Percentiles rank a stretch among this genome's conserved stretches.
These are phyloP conservation scores for Narthecium ossifragum DNA, from an alignment of 106 monocot genomes.

Conservation along the genomic window DNA sequence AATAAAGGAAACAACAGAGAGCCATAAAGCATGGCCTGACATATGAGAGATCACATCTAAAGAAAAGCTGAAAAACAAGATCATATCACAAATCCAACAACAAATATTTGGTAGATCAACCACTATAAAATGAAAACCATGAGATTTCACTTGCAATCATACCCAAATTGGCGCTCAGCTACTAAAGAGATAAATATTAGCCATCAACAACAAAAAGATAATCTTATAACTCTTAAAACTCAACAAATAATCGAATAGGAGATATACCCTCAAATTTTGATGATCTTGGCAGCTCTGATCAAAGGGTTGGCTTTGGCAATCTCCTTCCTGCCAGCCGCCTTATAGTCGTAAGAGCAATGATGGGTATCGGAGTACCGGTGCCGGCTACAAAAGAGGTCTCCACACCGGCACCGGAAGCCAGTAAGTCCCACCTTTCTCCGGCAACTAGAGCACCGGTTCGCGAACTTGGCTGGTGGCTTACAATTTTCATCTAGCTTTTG, in stretches of 20 bases:
- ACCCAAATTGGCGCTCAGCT: background rate
- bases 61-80: too few relatives aligned
- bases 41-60: too few relatives aligned
- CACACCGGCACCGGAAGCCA: constrained; percentile 26
- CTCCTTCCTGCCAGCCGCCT: constrained; percentile 21
- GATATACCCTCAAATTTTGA: constrained; percentile 23
- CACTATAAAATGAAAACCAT: background rate
- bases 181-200: too few relatives aligned
- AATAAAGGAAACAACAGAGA: too few relatives aligned
- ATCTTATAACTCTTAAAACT: background rate
- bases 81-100: too few relatives aligned
- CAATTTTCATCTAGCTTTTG: background rate
- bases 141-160: background rate
- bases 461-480: background rate
- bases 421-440: constrained; percentile 18
- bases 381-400: constrained; percentile 15
- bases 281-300: constrained; percentile 18
- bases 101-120: too few relatives aligned
- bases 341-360: constrained; percentile 24
- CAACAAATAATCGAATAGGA: too few relatives aligned
- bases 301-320: constrained; percentile 18
- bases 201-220: background rate
- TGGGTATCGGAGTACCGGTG: constrained; percentile 26
- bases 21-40: too few relatives aligned
- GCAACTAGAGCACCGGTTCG: constrained; percentile 16